Evolutionary conservation across 2,329 filamentous ascomycete genomes (phyloP).

Genomic region (Fusarium sp.): DNA sequence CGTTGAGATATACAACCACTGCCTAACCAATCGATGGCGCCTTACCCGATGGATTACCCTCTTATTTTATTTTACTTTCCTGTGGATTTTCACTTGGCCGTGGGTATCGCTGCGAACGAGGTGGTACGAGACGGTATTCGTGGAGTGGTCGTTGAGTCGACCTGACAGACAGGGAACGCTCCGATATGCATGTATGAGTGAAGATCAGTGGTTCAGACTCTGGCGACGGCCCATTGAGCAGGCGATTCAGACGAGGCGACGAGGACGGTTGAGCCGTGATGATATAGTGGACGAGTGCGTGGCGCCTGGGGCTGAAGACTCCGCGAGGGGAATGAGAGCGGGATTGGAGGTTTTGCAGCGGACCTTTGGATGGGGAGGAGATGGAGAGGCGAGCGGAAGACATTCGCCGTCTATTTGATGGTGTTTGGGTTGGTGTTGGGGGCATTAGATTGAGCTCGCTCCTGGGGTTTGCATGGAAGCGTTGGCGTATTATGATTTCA

Average conservation of each 20-base stretch:
- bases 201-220: constrained; percentile 69
- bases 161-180: constrained; percentile 47
- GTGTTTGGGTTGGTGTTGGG: not conserved
- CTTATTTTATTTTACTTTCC: constrained; percentile 72
- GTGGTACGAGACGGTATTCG: constrained; percentile 70
- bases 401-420: constrained; percentile 12
- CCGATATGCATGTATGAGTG: constrained; percentile 63
- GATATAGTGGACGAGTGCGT: constrained; percentile 59
- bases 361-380: constrained; percentile 62
- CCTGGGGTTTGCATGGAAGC: constrained; percentile 22
- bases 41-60: constrained; percentile 70
- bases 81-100: constrained; percentile 78
- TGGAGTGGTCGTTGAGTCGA: constrained; percentile 62
- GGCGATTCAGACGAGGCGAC: constrained; percentile 66
- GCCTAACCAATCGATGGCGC: constrained; percentile 71
- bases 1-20: constrained; percentile 72
- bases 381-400: constrained; percentile 7
- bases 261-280: constrained; percentile 64
- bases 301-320: constrained; percentile 50
- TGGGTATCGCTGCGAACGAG: constrained; percentile 73
- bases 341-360: constrained; percentile 62
- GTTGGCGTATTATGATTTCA: constrained; percentile 24
- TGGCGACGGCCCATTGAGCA: constrained; percentile 70
- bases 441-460: constrained; percentile 1
- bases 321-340: constrained; percentile 58